Base-by-base conservation (phyloP, 1,284 basidiomycete genomes). In the Uromyces viciae-fabae region DNA sequence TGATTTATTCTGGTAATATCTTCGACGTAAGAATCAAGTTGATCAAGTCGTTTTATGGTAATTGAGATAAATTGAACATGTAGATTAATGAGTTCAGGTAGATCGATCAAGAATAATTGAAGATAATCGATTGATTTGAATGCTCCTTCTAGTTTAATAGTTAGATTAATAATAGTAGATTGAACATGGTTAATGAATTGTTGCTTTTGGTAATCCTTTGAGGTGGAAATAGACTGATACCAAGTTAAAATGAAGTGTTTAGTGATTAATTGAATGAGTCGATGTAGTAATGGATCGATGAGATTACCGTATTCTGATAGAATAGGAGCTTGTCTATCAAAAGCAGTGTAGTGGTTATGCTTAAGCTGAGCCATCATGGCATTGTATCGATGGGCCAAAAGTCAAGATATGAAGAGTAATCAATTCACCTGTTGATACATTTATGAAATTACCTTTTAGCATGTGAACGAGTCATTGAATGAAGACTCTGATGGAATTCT, bases 231-330 rank as follows among this genome's bases (percentile, higher is more conserved):
- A 4, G n/a, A 9, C 0, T 40, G 28, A 49, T 69, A 78, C 76
- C 76, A 78, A 33, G 28, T 54, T 14, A 71, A 42, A 22, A 78
- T 71, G 62, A 69, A 71, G 15, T 71, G 76, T 68, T 78, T 71
- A 4, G 42, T 54, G 14, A 31, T 56, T n/a, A 56, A 28, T 19
- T 36, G 49, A 7, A 68, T 43, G 2, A 71, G 38, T n/a, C 58
- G 36, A 22, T 68, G 14, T 5, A 78, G 22, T 40, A 49, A 15
- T 62, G 69, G 69, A 52, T 73, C 46, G 25, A 73, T 46, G 33
- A 73, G 11, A 42, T 69, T 69, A 38, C 66, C 66, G 19, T 69
- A 69, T 69, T 42, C 42, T 69, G 33, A 69, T 69, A n/a, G 5
- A 40, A 33, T 33, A 69, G 42, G 66, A 69, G n/a, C n/a, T n/a